phyloP scores from a whole-genome alignment of 768 basidiomycete species.

The Cystobasidium tubakii region DNA sequence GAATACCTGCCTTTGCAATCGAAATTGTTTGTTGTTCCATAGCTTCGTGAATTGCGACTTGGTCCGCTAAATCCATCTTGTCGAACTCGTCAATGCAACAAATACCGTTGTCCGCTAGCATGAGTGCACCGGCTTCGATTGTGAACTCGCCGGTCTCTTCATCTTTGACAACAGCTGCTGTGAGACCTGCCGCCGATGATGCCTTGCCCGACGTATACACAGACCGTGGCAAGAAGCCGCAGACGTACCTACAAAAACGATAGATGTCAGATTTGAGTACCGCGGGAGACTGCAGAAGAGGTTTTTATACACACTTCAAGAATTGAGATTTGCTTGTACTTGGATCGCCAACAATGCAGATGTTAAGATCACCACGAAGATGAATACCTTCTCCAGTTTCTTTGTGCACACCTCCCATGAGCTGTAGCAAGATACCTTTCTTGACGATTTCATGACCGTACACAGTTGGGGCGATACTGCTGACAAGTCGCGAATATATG shows the following conservation, averaged over 20 bases:
- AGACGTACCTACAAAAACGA: constrained; percentile 69
- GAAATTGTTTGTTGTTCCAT: constrained; percentile 99
- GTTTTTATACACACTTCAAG: constrained; percentile 65
- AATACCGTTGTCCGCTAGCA: constrained; percentile 98
- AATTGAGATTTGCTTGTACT: constrained; percentile 98
- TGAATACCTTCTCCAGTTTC: constrained; percentile 93
- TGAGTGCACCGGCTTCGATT: constrained; percentile 96
- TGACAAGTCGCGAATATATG: constrained; percentile 87
- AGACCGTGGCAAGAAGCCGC: constrained; percentile 92
- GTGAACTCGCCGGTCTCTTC: constrained; percentile 99
- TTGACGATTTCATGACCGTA: constrained; percentile 98
- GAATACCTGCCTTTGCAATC: constrained; percentile 97
- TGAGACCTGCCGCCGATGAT: constrained; percentile 95
- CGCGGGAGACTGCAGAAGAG: too few relatives aligned
- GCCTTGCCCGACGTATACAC: constrained; percentile 99
- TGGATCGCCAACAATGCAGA: constrained; percentile 95
- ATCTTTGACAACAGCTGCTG: constrained; percentile 95
- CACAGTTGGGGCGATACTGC: constrained; percentile 93
- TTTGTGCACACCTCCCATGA: constrained; percentile 99
- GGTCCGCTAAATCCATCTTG: constrained; percentile 98
- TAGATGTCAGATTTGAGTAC: not conserved
- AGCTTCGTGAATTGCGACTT: constrained; percentile 98
- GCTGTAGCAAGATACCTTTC: constrained; percentile 87
- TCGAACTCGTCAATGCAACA: constrained; percentile 99
- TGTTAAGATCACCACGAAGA: constrained; percentile 95